These are phyloP conservation scores for Saprolegnia parasitica DNA, from an alignment of 352 stramenopile genomes.

Conservation along the genomic window DNA sequence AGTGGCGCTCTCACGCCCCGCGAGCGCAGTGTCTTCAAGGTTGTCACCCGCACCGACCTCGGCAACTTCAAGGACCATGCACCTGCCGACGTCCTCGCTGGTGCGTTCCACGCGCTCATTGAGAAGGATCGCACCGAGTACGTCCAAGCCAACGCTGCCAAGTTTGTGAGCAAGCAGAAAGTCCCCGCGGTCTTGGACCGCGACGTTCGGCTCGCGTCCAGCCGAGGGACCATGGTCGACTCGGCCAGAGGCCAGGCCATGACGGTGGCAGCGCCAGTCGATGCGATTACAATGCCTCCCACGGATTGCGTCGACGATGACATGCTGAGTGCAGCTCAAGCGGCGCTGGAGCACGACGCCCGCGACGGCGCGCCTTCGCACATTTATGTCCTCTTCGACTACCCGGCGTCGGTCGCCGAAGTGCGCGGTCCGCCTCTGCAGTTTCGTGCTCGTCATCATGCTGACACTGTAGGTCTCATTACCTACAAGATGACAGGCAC, in stretches of 20 bases:
- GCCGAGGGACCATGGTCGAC: no score
- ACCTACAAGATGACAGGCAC: slow-evolving; percentile 1
- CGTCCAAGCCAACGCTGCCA: not conserved
- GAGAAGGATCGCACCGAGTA: slow-evolving; percentile 21
- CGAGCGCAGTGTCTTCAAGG: slow-evolving; percentile 25
- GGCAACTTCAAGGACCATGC: slow-evolving; percentile 4
- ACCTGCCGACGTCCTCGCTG: slow-evolving; percentile 7
- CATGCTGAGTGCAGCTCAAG: slow-evolving; percentile 12
- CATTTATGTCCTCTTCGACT: slow-evolving; percentile 60
- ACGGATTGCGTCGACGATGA: slow-evolving; percentile 13
- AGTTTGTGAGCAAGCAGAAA: not conserved
- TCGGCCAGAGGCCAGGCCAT: no score
- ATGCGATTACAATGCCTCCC: not conserved
- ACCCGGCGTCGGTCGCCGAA: slow-evolving; percentile 48
- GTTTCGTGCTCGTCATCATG: slow-evolving; percentile 9
- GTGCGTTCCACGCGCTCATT: slow-evolving; percentile 8
- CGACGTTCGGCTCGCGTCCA: not conserved
- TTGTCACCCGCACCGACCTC: slow-evolving; percentile 21
- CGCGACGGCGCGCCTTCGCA: slow-evolving; percentile 30
- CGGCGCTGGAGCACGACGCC: slow-evolving; percentile 6
- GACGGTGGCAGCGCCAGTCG: not conserved
- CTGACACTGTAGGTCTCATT: slow-evolving; percentile 21
- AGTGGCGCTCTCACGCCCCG: slow-evolving; percentile 27
- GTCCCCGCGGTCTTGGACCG: not conserved
- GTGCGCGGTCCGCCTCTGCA: slow-evolving; percentile 40